phyloP scores from a whole-genome alignment of 2,329 filamentous ascomycete genomes.

The Raffaelea ambrosiae region DNA sequence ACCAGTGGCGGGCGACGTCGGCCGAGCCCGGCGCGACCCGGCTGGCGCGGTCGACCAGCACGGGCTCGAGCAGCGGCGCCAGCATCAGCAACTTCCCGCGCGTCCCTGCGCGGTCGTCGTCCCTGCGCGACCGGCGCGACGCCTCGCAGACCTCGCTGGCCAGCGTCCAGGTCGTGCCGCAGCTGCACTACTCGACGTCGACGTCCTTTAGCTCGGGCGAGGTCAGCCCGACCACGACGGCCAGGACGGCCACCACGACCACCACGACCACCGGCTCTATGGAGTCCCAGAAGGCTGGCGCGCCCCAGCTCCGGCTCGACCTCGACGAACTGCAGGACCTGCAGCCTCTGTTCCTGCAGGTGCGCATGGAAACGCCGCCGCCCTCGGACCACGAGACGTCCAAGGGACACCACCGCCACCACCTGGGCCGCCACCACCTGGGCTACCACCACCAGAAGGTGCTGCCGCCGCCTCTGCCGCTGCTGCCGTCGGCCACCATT shows the following conservation, averaged over 20 bases:
- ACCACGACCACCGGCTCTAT: not conserved
- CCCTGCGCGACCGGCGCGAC: slow-evolving; percentile 13
- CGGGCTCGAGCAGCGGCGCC: not conserved
- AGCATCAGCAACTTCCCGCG: slow-evolving; percentile 5
- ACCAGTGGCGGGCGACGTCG: not conserved
- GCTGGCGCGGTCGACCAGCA: not conserved
- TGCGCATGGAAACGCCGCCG: slow-evolving; percentile 7
- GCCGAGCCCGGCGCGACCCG: not conserved
- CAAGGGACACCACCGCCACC: no score
- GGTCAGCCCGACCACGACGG: slow-evolving; percentile 8
- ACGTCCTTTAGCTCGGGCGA: slow-evolving; percentile 9
- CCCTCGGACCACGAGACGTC: slow-evolving; percentile 4
- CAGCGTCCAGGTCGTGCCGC: slow-evolving; percentile 5
- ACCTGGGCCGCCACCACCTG: no score
- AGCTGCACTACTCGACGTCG: not conserved
- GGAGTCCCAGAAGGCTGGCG: not conserved
- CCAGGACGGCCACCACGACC: not conserved
- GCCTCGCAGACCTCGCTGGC: slow-evolving; percentile 8
- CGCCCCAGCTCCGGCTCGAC: slow-evolving; percentile 10
- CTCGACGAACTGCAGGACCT: slow-evolving; percentile 6
- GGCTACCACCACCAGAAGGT: no score
- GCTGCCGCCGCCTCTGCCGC: not conserved
- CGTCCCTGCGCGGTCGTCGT: slow-evolving; percentile 13
- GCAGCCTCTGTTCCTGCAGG: slow-evolving; percentile 1
- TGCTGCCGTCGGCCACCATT: not conserved